Evolutionary conservation across 805 yeast species (phyloP).

Genomic region (Metschnikowia peoriensis): DNA sequence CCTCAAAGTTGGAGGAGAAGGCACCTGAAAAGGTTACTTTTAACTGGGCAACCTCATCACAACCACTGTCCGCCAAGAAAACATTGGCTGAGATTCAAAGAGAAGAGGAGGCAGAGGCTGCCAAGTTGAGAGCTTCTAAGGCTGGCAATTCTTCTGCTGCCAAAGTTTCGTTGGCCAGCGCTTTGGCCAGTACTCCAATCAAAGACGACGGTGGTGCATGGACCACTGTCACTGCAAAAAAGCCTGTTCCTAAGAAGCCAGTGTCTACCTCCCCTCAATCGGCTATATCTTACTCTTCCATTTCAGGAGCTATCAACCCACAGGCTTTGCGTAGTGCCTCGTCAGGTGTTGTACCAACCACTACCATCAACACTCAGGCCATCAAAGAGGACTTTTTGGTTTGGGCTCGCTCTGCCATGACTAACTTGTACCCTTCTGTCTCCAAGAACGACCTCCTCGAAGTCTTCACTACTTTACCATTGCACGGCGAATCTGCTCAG

Average conservation of each 20-base stretch:
- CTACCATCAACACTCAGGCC: conserved; percentile 22
- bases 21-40: conserved; percentile 28
- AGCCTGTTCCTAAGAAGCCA: conserved; percentile 28
- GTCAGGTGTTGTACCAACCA: conserved; percentile 25
- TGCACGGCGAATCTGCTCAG: conserved; percentile 69
- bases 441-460: conserved; percentile 76
- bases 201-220: conserved; percentile 33
- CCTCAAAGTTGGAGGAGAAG: conserved; percentile 26
- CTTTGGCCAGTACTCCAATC: conserved; percentile 29
- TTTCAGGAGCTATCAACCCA: conserved; percentile 30
- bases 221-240: conserved; percentile 41
- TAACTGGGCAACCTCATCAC: conserved; percentile 40
- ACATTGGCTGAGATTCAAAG: conserved; percentile 61
- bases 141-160: conserved; percentile 27
- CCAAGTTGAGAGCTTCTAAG: conserved; percentile 23
- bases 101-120: conserved; percentile 49
- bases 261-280: conserved; percentile 15
- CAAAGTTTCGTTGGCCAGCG: conserved; percentile 32
- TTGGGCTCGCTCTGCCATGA: conserved; percentile 71
- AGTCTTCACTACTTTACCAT: conserved; percentile 77
- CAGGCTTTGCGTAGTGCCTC: conserved; percentile 38
- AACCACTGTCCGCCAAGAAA: conserved; percentile 37
- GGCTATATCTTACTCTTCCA: conserved; percentile 15
- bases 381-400: conserved; percentile 56
- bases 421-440: conserved; percentile 69